A percentile compares a stretch with the other conserved stretches of the same genome.
phyloP scores from a whole-genome alignment of 495 filamentous ascomycete genomes.

The Podospora pseudopauciseta region DNA sequence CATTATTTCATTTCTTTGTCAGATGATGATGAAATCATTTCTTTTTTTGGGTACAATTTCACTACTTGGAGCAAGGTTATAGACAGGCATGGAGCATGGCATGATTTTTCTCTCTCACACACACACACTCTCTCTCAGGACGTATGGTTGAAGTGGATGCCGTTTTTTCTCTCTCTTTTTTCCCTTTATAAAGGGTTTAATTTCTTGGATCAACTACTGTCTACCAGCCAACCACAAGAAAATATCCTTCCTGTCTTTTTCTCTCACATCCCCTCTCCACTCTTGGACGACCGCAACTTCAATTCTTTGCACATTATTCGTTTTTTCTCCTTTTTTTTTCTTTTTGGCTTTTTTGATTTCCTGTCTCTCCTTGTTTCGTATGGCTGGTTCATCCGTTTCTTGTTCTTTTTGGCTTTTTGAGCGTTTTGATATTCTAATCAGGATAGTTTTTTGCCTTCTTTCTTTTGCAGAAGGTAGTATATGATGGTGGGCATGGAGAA shows the following conservation, averaged over 20 bases:
- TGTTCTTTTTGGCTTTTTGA: conserved; percentile 14
- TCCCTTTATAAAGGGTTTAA: not conserved
- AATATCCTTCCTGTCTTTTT: not conserved
- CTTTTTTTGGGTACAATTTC: not conserved
- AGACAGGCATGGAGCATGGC: conserved; percentile 6
- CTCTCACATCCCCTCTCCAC: not conserved
- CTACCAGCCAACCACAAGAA: not conserved
- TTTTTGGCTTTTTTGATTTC: conserved; percentile 9
- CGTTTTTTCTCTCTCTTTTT: not conserved
- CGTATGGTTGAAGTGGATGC: not conserved
- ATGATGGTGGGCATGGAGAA: not conserved
- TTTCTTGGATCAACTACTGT: not conserved
- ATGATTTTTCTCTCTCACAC: conserved; percentile 19
- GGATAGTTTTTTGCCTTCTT: not conserved
- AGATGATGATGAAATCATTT: conserved; percentile 10
- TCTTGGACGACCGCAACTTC: not conserved
- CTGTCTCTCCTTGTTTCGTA: conserved; percentile 7
- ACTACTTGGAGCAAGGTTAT: conserved; percentile 3
- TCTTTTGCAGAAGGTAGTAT: conserved; percentile 14
- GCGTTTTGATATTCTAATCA: conserved; percentile 14
- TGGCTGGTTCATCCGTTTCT: conserved; percentile 9
- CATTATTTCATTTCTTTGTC: conserved; percentile 2
- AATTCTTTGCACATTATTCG: conserved; percentile 13
- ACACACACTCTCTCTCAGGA: conserved; percentile 6
- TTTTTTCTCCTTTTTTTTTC: conserved; percentile 10